These are phyloP conservation scores for Gossypium davidsonii DNA, from an alignment of 441 rosid species.

Conservation along the genomic window DNA sequence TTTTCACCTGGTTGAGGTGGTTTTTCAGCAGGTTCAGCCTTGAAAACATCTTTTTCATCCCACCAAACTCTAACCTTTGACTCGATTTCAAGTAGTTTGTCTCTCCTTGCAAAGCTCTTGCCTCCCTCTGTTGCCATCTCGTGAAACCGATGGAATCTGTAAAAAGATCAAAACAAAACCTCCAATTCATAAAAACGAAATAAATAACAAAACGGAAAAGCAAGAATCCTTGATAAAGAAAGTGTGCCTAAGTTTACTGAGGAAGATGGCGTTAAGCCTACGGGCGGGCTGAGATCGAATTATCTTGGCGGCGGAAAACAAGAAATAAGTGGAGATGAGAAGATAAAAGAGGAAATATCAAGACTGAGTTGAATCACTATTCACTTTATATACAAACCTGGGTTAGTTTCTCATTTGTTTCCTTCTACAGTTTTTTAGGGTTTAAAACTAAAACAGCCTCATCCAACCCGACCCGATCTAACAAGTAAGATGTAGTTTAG, in stretches of 20 bases:
- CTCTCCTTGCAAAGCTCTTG: slow-evolving; percentile 72
- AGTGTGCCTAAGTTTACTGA: not conserved
- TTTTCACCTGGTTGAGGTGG: slow-evolving; percentile 60
- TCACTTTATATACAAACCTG: not conserved
- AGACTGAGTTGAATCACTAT: not conserved
- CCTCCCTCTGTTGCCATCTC: slow-evolving; percentile 57
- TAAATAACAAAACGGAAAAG: not conserved
- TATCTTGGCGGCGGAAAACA: not conserved
- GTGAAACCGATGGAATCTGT: slow-evolving; percentile 40
- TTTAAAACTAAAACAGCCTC: not conserved
- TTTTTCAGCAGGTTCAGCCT: slow-evolving; percentile 48
- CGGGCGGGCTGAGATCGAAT: slow-evolving; percentile 14
- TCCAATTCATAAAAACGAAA: not conserved
- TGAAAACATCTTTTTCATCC: slow-evolving; percentile 67
- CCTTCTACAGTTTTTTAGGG: not conserved
- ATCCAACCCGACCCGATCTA: too few species aligned
- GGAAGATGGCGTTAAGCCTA: slow-evolving; percentile 10
- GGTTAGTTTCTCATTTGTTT: not conserved
- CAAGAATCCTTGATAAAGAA: not conserved
- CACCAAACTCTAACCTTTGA: slow-evolving; percentile 46
- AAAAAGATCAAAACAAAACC: not conserved
- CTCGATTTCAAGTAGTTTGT: slow-evolving; percentile 65
- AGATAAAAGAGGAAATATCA: not conserved
- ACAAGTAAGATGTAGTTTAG: too few species aligned
- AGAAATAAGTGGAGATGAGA: not conserved